Base-by-base conservation (phyloP, 768 basidiomycete genomes). In the Kwoniella dejecticola region DNA sequence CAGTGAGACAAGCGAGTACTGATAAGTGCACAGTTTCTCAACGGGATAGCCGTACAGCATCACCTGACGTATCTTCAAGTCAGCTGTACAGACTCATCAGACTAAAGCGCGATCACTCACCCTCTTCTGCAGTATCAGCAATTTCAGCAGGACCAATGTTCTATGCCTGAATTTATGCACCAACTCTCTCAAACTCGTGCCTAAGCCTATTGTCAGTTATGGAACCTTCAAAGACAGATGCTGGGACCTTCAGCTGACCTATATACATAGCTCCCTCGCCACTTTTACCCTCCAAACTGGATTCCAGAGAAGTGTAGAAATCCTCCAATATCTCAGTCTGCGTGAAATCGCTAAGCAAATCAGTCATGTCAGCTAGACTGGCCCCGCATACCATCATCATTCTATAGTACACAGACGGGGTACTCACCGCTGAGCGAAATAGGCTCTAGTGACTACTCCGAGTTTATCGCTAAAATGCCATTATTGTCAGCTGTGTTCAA, bases 21-120 rank as follows among this genome's bases (percentile, higher is more conserved):
- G 96, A 74, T 91, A 97, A 24, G 93, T 97, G 81, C 95, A 97
- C 19, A 99, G 81, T 46, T 87, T 87, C 79, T 99, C 96, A 1
- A 98, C 95, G 0, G 95, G 95, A 73, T 95, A 91, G 5, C 94
- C 94, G 71, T 85, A 96, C 79, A 99, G 94, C 87, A 98, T 89
- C 60, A 98, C 89, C 92, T 95, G 47, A 7, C 7, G 15, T 13
- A 24, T 23, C 23, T 33, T 8, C 21, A 4, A 13, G 15, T 52
- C 46, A 63, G 54, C 26, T 31, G n/a, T 41, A 10, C 17, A 1
- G 10, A 13, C 31, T 24, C 17, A 26, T 26, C 7, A 24, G n/a
- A n/a, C n/a, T n/a, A n/a, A n/a, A n/a, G n/a, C n/a, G n/a, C 12
- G 15, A 33, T 7, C 8, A 23, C 83, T 57, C 69, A 93, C 94